Base-by-base conservation (phyloP, 169 alveolate species). In the Miamiensis avidus region DNA sequence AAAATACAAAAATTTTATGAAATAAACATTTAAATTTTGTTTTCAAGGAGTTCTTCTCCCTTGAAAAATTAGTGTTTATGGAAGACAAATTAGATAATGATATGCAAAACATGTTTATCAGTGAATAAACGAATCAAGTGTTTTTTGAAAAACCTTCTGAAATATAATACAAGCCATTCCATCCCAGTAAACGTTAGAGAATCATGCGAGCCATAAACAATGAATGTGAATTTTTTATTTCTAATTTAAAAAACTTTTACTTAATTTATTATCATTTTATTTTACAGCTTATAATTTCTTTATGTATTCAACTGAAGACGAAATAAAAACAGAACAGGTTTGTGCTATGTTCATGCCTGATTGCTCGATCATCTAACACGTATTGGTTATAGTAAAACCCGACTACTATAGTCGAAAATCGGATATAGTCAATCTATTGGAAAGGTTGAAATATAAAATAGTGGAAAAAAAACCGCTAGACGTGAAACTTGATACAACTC, bases 271-370 rank as follows among this genome's bases (percentile, higher is more conserved):
- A 29, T 76, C 33, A 25, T 31, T 26, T 32, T 76, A 0, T 6
- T 1, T 1, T 33, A 33, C 73, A 85, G 90, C 78, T 75, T 86
- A 74, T 31, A 86, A 86, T 75, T 86, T 78, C 74, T 86, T 75
- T 75, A 20, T 79, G 29, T 86, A 31, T 31, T 72, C 83, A 27
- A 74, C 86, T 20, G 75, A 74, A 25, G 90, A 86, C 75, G 90
- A 86, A 81, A 76, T 86, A 29, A n/a, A 72, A 29, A 86, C 90
- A 11, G 86, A 86, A 81, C 81, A 86, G 33, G 64, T 86, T 34
- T 65, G 75, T 34, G 72, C 83, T 26, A 65, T 86, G 29, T 86
- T 86, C 32, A 75, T 86, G 78, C 90, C 90, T 11, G 82, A 79
- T 74, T 79, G 87, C 75, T 73, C 87, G 6, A 64, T 49, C 29